Conservation (phyloP, 495 filamentous ascomycete species). For the Bathelium albidoporum region DNA sequence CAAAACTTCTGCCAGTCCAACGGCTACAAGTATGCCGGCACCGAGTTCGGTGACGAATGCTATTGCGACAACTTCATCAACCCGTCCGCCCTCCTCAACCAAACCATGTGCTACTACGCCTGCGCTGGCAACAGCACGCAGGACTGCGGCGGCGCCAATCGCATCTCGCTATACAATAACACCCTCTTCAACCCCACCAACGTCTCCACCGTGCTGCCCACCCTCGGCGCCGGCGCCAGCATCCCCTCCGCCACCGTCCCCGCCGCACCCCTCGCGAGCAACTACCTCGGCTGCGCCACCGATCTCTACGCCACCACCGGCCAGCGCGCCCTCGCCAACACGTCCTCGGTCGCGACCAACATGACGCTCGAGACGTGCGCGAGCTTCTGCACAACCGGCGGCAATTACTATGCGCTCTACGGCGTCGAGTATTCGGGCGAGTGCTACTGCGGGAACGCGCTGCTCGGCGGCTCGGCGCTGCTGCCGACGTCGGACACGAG, state of each 20-base stretch:
- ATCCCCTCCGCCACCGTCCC: slow-evolving; percentile 9
- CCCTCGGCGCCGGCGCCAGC: slow-evolving; percentile 6
- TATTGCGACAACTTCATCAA: slow-evolving; percentile 22
- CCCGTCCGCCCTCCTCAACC: slow-evolving; percentile 9
- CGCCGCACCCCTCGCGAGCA: slow-evolving; percentile 11
- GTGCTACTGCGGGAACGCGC: slow-evolving; percentile 20
- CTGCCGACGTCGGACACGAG: slow-evolving; percentile 10
- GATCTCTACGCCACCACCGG: slow-evolving; percentile 7
- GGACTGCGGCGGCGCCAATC: slow-evolving; percentile 15
- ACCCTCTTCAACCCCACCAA: slow-evolving; percentile 11
- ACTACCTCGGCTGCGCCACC: slow-evolving; percentile 18
- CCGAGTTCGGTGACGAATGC: slow-evolving; percentile 21
- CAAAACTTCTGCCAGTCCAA: slow-evolving; percentile 12
- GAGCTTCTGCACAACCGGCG: slow-evolving; percentile 9
- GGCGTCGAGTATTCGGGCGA: slow-evolving; percentile 16
- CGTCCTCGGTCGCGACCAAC: not conserved
- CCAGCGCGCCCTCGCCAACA: slow-evolving; percentile 1
- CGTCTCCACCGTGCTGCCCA: slow-evolving; percentile 6
- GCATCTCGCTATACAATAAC: slow-evolving; percentile 19
- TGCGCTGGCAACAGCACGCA: slow-evolving; percentile 10
- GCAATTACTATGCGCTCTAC: slow-evolving; percentile 12
- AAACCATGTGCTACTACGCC: slow-evolving; percentile 8
- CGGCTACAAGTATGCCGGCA: slow-evolving; percentile 8
- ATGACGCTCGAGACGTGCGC: slow-evolving; percentile 18
- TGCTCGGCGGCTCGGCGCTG: not conserved